phyloP scores from a whole-genome alignment of 352 stramenopile genomes.

The Phytophthora foliorum region DNA sequence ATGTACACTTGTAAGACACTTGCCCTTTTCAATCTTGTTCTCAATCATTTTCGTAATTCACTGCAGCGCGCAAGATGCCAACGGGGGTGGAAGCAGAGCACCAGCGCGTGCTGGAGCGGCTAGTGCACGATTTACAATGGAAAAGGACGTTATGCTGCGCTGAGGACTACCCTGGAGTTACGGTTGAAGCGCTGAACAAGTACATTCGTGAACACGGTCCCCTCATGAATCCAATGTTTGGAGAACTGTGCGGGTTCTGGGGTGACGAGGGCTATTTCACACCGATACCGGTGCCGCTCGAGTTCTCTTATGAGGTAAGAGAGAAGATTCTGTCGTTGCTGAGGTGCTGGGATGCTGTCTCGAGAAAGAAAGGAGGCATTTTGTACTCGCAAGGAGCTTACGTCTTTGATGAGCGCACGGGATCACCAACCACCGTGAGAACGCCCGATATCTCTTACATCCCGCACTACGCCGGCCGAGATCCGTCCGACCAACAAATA shows the following conservation, averaged over 20 bases:
- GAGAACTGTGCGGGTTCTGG: slow-evolving; percentile 14
- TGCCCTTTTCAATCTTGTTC: too few species aligned
- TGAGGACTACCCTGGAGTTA: slow-evolving; percentile 4
- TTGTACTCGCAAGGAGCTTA: slow-evolving; percentile 14
- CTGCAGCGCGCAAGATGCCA: not conserved
- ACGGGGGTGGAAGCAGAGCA: not conserved
- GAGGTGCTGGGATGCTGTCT: not conserved
- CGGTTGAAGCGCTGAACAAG: slow-evolving; percentile 6
- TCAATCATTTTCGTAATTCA: not conserved
- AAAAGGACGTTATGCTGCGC: slow-evolving; percentile 10
- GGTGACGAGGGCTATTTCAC: slow-evolving; percentile 18
- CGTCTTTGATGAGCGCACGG: slow-evolving; percentile 9
- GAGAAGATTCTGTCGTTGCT: not conserved
- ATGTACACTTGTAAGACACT: too few species aligned
- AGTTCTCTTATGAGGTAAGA: slow-evolving; percentile 2
- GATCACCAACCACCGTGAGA: slow-evolving; percentile 9
- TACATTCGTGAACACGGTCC: slow-evolving; percentile 14
- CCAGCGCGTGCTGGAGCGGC: not conserved
- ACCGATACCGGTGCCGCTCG: not conserved
- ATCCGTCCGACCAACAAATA: not conserved
- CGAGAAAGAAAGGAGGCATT: not conserved
- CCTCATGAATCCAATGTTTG: slow-evolving; percentile 9
- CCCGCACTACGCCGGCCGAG: slow-evolving; percentile 5
- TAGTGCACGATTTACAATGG: slow-evolving; percentile 13
- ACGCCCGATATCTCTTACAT: slow-evolving; percentile 22